Evolutionary conservation across 2,329 filamentous ascomycete species (phyloP), one percentile per base, ranked within the genome.

Genomic region (Zalaria obscura): DNA sequence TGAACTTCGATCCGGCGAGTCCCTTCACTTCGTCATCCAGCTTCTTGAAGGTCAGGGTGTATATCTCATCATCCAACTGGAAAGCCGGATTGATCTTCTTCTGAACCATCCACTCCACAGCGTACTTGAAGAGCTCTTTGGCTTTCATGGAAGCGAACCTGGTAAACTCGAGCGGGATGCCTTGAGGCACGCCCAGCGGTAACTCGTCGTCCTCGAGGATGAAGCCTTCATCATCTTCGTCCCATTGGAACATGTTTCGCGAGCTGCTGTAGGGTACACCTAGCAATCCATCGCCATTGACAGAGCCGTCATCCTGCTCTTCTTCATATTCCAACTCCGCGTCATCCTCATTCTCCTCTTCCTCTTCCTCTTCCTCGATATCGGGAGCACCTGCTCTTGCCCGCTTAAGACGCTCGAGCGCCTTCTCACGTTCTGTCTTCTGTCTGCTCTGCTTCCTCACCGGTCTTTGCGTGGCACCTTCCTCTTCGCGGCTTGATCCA

Each of bases 51-150:
- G 82, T 77, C 26, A 82, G 66, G 8, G 62, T 52, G 57, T 86
- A 91, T 8, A 86, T 63, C 5, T 73, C 66, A 45, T 83, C 75
- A 4, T 72, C 62, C 11, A 70, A 69, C 7, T 72, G 63, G 51
- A 87, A 88, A 0, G 68, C 75, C 0, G 82, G 83, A 49, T 87
- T 80, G 39, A 91, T 69, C 50, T 80, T 79, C 54, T 82, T 83
- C 52, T 86, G 81, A 2, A 89, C 78, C 61, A 88, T 80, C 83
- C 83, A 89, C 55, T 86, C 81, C 2, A 89, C 68, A 0, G 76
- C 80, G 50, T 79, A 76, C 38, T 73, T 74, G 63, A 89, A 89
- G 39, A 87, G 75, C 33, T 84, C 77, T 48, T 77, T 78, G 0
- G 79, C 64, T 39, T 80, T 80, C 49, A 78, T 78, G 47, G 78